phyloP scores from a whole-genome alignment of 108 stramenopile genomes.

The Skeletonema potamos region DNA sequence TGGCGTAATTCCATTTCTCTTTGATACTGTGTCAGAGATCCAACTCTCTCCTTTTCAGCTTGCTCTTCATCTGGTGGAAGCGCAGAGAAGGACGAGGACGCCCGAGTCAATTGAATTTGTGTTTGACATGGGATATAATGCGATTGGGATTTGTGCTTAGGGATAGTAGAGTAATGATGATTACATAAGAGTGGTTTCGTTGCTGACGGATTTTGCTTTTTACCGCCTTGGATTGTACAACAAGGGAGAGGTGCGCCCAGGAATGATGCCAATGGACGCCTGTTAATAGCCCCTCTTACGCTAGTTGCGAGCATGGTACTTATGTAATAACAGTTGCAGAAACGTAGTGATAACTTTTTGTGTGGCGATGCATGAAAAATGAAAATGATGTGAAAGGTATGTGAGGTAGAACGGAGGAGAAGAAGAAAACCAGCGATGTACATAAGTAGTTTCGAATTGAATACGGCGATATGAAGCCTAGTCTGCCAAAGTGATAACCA shows the following conservation, averaged over 20 bases:
- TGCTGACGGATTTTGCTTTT: neutral
- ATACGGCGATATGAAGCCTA: no score
- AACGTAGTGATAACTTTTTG: no score
- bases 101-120: neutral
- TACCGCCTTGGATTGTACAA: neutral
- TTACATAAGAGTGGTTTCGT: neutral
- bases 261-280: neutral
- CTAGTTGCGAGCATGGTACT: neutral
- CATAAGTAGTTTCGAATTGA: no score
- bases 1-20: slow-evolving; percentile 78
- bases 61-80: slow-evolving; percentile 82
- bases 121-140: neutral
- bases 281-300: neutral
- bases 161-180: neutral
- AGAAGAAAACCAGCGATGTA: no score
- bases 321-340: no score
- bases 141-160: neutral
- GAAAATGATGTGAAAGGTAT: no score
- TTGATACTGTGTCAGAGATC: slow-evolving; percentile 57
- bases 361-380: no score
- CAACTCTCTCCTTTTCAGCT: slow-evolving; percentile 69
- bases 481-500: no score
- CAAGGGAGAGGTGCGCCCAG: neutral
- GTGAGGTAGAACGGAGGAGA: no score
- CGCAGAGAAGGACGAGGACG: slow-evolving; percentile 65